Evolutionary conservation across 2,329 filamentous ascomycete genomes (phyloP), one percentile per base, ranked within the genome.

Genomic region (Myriosclerotinia curreyana): DNA sequence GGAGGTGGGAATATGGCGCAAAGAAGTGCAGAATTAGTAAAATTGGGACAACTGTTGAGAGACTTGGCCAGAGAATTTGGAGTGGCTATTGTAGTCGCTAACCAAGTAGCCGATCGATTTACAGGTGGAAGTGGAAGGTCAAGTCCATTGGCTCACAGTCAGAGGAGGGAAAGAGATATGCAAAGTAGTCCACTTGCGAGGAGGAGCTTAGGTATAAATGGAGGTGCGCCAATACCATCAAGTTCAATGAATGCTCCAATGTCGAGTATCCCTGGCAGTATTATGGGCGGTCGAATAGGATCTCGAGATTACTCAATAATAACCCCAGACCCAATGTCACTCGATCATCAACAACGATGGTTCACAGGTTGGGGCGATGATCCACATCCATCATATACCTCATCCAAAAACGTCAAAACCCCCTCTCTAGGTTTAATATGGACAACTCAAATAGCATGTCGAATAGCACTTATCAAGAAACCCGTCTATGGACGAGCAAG

Each of bases 281-380:
- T 17, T 2, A 48, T 36, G 3, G 28, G n/a, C 6, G n/a, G 15
- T 17, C 55, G 42, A 36, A 7, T 22, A 11, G 20, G 2, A 46
- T 36, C 34, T 8, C 58, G 49, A 59, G 36, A 60, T 20, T 53
- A 68, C 15, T 66, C 67, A 38, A 53, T 52, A 50, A 65, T 72
- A 69, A 73, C 76, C 74, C 76, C 72, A 66, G 81, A 85, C 15
- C 85, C 87, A 0, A 80, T 97, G 46, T 83, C 85, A 40, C 83
- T 97, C 11, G 88, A 96, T 71, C 90, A 97, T 76, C 94, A 98
- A 76, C 92, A 97, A 75, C 85, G 90, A 51, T 97, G 93, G 85
- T 96, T 97, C 77, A 96, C 93, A 5, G 93, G 95, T 68, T 97
- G 95, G 94, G 92, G 94, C 28, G 91, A 96, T 75, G 81, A 86